phyloP scores from a whole-genome alignment of 116 monocot genomes.

The Papilionanthe hybrid region DNA sequence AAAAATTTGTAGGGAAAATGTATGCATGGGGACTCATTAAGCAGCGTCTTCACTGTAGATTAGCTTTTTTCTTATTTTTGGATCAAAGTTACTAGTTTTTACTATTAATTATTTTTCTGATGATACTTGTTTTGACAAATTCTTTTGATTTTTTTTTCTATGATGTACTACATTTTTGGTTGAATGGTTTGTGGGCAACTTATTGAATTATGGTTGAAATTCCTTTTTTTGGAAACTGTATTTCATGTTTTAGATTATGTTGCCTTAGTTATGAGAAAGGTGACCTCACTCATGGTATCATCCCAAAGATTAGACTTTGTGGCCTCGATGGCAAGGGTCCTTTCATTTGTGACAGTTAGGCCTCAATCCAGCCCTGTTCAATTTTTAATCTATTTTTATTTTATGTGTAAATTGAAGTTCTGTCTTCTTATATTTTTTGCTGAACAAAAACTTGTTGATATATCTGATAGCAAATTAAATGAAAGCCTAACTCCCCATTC shows the following conservation, averaged over 20 bases:
- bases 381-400: neutral
- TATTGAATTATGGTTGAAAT: neutral
- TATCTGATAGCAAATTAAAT: neutral
- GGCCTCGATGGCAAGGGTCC: neutral
- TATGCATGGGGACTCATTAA: no score
- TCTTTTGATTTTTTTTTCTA: neutral
- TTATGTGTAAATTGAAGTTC: neutral
- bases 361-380: neutral
- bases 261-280: neutral
- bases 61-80: no score
- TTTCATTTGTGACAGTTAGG: neutral
- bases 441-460: no score
- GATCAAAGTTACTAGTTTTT: no score
- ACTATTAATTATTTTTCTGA: no score
- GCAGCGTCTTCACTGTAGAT: no score
- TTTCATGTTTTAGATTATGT: neutral
- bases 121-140: neutral
- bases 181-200: neutral
- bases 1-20: no score
- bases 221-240: neutral
- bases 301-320: neutral
- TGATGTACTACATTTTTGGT: neutral
- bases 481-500: neutral
- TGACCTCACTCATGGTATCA: neutral
- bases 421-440: neutral